phyloP scores from a whole-genome alignment of 345 rosid genomes.

The Populus davidiana region DNA sequence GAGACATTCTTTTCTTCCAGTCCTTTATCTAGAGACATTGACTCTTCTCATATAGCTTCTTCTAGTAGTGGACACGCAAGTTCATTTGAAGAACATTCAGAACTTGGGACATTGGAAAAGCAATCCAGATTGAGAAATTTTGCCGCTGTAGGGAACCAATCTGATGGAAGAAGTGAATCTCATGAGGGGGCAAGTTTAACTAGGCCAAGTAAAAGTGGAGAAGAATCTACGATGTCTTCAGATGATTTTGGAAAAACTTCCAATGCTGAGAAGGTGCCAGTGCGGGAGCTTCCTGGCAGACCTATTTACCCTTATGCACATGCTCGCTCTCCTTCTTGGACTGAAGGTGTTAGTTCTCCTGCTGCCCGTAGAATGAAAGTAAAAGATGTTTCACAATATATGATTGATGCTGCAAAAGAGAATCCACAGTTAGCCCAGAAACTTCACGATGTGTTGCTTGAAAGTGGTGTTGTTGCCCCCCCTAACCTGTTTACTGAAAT shows the following conservation, averaged over 20 bases:
- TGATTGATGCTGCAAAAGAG: constrained; percentile 95
- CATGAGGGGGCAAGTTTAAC: constrained; percentile 24
- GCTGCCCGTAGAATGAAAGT: constrained; percentile 81
- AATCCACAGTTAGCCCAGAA: constrained; percentile 88
- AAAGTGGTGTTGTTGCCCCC: constrained; percentile 92
- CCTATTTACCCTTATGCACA: constrained; percentile 52
- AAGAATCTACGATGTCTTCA: constrained; percentile 32
- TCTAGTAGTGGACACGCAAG: constrained; percentile 66
- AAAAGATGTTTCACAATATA: constrained; percentile 87
- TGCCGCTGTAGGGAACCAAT: constrained; percentile 35
- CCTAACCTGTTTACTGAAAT: constrained; percentile 71
- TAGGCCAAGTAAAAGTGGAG: constrained; percentile 27
- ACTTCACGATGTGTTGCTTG: constrained; percentile 86
- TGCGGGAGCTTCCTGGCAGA: constrained; percentile 38
- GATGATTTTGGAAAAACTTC: constrained; percentile 32
- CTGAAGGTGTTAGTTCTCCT: constrained; percentile 93
- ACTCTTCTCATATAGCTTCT: constrained; percentile 59
- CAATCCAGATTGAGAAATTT: constrained; percentile 38
- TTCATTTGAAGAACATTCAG: constrained; percentile 60
- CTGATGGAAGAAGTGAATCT: constrained; percentile 40
- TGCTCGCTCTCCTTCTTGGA: constrained; percentile 91
- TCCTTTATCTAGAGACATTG: constrained; percentile 60
- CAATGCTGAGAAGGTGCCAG: constrained; percentile 29
- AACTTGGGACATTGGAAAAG: constrained; percentile 50
- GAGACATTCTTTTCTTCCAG: constrained; percentile 61